Percentiles rank a stretch among this genome's conserved stretches.
Conservation (phyloP, 179 eudicot species). For the Pouteria campechiana region DNA sequence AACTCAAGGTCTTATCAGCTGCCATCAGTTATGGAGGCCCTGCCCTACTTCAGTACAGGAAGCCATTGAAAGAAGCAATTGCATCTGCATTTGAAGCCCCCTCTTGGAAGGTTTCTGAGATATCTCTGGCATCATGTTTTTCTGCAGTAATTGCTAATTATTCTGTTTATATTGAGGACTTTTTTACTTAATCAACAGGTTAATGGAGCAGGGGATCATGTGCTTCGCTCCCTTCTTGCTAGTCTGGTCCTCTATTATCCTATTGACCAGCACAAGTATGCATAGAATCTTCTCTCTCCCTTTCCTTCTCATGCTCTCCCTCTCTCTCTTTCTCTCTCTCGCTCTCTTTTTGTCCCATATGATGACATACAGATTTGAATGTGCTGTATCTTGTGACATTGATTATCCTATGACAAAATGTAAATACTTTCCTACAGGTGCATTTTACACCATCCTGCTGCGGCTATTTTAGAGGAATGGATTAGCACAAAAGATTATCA, state of each 20-base stretch:
- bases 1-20: conserved; percentile 82
- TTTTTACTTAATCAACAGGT: conserved; percentile 45
- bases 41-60: conserved; percentile 53
- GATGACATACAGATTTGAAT: neutral
- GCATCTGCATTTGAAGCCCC: conserved; percentile 76
- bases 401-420: neutral
- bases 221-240: conserved; percentile 89
- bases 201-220: conserved; percentile 92
- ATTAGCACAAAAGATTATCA: conserved; percentile 60
- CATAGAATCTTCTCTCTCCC: no score
- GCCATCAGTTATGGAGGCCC: conserved; percentile 90
- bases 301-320: neutral
- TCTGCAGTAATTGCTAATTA: conserved; percentile 4
- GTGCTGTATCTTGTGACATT: no score
- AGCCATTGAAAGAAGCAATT: conserved; percentile 74
- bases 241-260: conserved; percentile 93
- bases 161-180: conserved; percentile 2
- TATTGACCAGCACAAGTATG: conserved; percentile 87
- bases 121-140: neutral
- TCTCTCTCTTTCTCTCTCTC: neutral
- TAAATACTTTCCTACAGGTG: conserved; percentile 34
- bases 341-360: neutral
- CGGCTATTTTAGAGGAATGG: conserved; percentile 79
- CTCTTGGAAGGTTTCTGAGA: conserved; percentile 80
- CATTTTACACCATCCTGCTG: conserved; percentile 48